These are phyloP conservation scores for Cordyceps farinosa DNA, from an alignment of 2,329 filamentous ascomycete genomes.

Conservation along the genomic window DNA sequence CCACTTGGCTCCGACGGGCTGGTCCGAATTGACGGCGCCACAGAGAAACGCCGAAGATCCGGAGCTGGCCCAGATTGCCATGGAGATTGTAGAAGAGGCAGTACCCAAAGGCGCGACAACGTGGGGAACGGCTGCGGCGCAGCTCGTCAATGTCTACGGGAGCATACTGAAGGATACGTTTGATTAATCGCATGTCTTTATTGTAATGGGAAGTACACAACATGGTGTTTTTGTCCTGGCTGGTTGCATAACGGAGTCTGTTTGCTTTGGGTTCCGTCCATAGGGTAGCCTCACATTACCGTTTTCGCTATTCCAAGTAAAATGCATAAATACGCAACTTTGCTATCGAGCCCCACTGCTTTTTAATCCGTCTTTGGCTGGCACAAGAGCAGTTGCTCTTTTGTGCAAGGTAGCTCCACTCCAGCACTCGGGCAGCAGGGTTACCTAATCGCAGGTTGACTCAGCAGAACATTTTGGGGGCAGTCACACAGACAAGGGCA, in stretches of 20 bases:
- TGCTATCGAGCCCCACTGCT: not conserved
- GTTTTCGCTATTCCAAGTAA: not conserved
- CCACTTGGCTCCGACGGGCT: slow-evolving; percentile 26
- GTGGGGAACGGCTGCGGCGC: slow-evolving; percentile 32
- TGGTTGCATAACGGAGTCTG: not conserved
- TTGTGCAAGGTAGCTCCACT: slow-evolving; percentile 3
- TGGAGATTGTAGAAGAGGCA: slow-evolving; percentile 31
- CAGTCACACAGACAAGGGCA: slow-evolving; percentile 17
- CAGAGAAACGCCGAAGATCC: slow-evolving; percentile 16
- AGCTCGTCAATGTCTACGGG: slow-evolving; percentile 27
- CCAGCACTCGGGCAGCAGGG: slow-evolving; percentile 35
- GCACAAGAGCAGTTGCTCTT: slow-evolving; percentile 6
- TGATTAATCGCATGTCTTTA: not conserved
- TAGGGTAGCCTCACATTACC: not conserved
- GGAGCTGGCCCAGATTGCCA: slow-evolving; percentile 33
- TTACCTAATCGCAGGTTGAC: slow-evolving; percentile 18
- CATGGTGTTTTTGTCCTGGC: not conserved
- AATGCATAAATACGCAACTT: slow-evolving; percentile 12
- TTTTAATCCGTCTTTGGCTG: not conserved
- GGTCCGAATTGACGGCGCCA: not conserved
- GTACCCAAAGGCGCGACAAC: slow-evolving; percentile 25
- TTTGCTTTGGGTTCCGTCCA: not conserved
- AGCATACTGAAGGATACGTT: slow-evolving; percentile 23
- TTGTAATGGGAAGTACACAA: not conserved
- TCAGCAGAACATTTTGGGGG: slow-evolving; percentile 7